Evolutionary conservation across 345 rosid genomes (phyloP), one percentile per base, ranked within the genome.

Genomic region (Eucalyptus erythrocorys): DNA sequence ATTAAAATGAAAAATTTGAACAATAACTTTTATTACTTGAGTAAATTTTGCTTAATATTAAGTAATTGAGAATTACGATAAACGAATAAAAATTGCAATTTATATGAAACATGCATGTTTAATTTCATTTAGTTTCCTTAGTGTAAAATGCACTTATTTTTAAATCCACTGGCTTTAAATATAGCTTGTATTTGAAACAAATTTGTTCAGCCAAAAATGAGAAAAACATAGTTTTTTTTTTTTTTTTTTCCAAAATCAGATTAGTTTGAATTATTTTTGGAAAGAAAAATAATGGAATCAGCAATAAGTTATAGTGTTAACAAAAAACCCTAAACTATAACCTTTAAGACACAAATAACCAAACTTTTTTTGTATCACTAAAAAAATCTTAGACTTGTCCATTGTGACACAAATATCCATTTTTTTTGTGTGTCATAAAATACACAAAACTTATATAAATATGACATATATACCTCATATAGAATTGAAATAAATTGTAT

Each of bases 51-150:
- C 43, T 68, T 68, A 34, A 34, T 17, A 32, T 16, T 68, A 68
- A 68, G 80, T 32, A 68, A 34, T 68, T 0, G 21, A 34, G 22
- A 68, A 68, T 32, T 16, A 9, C 0, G 0, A 1, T 14, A n/a
- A 34, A 34, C 0, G 13, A 68, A 17, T 51, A 66, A 17, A 68
- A 68, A 68, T 8, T 34, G 11, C 80, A 68, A 34, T 21, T 68
- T 68, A 68, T 34, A 6, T 37, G 21, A 68, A 68, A 68, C 0
- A 1, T 9, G 42, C 24, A 34, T 68, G 80, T 68, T 68, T 68
- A 68, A 34, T 2, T 68, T 68, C 80, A 68, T 34, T 34, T 68
- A 34, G 43, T 68, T 68, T 34, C 80, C 80, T 34, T 34, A 11
- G 11, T 34, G 21, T 9, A 66, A 66, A 66, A 15, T 32, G 22